Base-by-base conservation (phyloP, 2,329 filamentous ascomycete species). In the Capronia coronata region DNA sequence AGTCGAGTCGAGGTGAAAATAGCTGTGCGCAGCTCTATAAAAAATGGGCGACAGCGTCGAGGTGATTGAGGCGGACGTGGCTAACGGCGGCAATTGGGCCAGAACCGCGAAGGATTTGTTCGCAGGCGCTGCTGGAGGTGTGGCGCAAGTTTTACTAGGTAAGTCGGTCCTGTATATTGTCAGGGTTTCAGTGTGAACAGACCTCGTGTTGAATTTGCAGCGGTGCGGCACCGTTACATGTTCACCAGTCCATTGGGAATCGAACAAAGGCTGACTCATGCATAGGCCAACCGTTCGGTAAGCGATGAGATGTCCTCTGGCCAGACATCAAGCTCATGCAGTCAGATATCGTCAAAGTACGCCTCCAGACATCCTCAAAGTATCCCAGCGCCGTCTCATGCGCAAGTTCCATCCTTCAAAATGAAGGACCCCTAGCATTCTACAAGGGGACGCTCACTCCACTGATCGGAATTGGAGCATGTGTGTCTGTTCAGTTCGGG, bases 381-480 rank as follows among this genome's bases (percentile, higher is more conserved):
- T 94, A 96, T 75, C 76, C 79, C 46, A 84, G 80, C 58, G 93
- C 93, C 46, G 70, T 94, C 40, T 77, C 87, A 62, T 87, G 87
- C 59, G 93, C 90, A 6, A 77, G 78, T 44, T 80, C 84, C 56
- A 97, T 98, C 72, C 87, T 87, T 71, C 82, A 80, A 63, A 84
- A 87, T 63, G 93, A 98, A 69, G 93, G 93, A 1, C 77, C 89
- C 2, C 72, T 86, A 10, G 93, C 93, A 49, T 98, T 98, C 75
- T 98, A 98, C 80, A 98, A 98, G 72, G 93, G 93, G 63, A 97
- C 93, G 0, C 76, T 98, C 49, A 97, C 93, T 3, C 93, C 93
- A 0, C 77, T 98, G 48, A 80, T 98, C 49, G 93, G 93, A 59
- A 97, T 98, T 65, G 93, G 93, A 61, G 93, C 93, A 60, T 98